Base-by-base conservation (phyloP, 1,139 yeast genomes). In the Yamadazyma pseudoaaseri region DNA sequence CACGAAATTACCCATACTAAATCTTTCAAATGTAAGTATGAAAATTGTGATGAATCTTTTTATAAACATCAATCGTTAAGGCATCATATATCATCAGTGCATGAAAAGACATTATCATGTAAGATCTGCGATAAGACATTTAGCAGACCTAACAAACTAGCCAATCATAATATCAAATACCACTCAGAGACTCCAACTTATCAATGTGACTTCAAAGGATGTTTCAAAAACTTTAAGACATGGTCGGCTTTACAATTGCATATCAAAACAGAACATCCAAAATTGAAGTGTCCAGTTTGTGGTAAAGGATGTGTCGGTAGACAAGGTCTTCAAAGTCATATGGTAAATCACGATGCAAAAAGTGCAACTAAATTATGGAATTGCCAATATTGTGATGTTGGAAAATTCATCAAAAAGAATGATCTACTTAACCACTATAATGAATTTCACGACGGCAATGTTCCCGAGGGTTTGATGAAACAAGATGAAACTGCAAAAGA, bases 211-310 rank as follows among this genome's bases (percentile, higher is more conserved):
- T 70, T 62, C 41, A 68, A 78, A 1, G 79, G 79, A 1, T 84
- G 95, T 52, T 68, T 70, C 40, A 55, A 63, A 38, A 67, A 70
- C 35, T 86, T 86, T 56, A 72, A 74, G 41, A 82, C 86, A 0
- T 85, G 95, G 94, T 75, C 87, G 1, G 83, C 81, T 1, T 62
- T 87, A 26, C 92, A 82, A 48, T 56, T 72, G 7, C 97, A 90
- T 56, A 65, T 78, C 33, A 83, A 80, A 45, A 71, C 76, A 1
- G 81, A 73, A 22, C 97, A 89, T 57, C 90, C 92, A 8, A 78
- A 79, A 50, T 49, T 82, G 23, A 68, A 68, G 31, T 87, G 97
- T 60, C 47, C 62, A 1, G 48, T 76, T 1, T 89, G 97, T 64
- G 80, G 79, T 10, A 82, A 79, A 51, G 78, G 75, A 4, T 84